These are phyloP conservation scores for Phoma herbarum DNA, from an alignment of 2,329 filamentous ascomycete genomes.

Conservation along the genomic window DNA sequence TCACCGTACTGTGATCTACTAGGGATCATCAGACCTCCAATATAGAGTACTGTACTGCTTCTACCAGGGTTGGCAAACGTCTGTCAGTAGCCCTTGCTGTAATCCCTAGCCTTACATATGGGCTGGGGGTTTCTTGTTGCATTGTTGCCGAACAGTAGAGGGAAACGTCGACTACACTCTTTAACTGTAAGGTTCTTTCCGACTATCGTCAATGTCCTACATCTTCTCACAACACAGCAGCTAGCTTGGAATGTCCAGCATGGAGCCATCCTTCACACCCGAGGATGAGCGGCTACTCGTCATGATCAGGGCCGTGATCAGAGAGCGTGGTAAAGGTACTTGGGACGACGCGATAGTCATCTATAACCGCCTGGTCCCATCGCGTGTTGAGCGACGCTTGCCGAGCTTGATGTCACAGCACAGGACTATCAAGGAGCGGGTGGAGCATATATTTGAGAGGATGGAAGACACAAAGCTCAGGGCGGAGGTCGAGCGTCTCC, in stretches of 20 bases:
- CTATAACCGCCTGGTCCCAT: too few species aligned
- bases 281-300: neutral
- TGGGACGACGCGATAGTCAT: constrained; percentile 22
- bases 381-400: too few species aligned
- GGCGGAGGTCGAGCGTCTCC: too few species aligned
- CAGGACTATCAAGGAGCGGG: too few species aligned
- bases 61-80: neutral
- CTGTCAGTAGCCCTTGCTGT: neutral
- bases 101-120: neutral
- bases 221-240: neutral
- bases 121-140: neutral
- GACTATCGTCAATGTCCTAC: neutral
- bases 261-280: neutral
- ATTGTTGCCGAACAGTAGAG: neutral
- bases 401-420: too few species aligned
- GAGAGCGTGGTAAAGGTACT: constrained; percentile 47
- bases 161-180: neutral
- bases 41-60: neutral
- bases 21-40: too few species aligned
- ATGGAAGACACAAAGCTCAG: too few species aligned
- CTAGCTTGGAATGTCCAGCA: too few species aligned
- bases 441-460: too few species aligned
- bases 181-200: too few species aligned
- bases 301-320: constrained; percentile 21
- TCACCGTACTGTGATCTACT: neutral